A percentile compares a stretch with the other conserved stretches of the same genome.
These are phyloP conservation scores for Geotrichum aggregatum DNA, from an alignment of 1,139 yeast genomes.

Conservation along the genomic window DNA sequence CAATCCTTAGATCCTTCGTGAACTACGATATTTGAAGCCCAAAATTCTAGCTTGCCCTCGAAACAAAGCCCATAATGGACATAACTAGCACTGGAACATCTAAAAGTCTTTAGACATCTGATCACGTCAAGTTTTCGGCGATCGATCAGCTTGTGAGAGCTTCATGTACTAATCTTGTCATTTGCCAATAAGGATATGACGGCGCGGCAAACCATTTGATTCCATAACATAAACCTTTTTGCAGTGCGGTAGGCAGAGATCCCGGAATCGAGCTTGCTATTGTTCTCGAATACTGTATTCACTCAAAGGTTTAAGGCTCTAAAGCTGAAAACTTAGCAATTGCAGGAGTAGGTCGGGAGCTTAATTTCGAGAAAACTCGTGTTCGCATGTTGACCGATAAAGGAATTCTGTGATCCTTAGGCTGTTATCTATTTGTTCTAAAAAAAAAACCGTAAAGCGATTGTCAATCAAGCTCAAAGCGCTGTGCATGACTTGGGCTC, in stretches of 20 bases:
- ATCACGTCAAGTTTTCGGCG: conserved; percentile 81
- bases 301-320: conserved; percentile 93
- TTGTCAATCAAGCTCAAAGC: conserved; percentile 92
- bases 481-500: conserved; percentile 98
- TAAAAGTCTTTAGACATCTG: conserved; percentile 82
- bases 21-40: conserved; percentile 72
- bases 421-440: conserved; percentile 90
- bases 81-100: conserved; percentile 91
- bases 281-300: conserved; percentile 95
- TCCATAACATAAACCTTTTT: conserved; percentile 78
- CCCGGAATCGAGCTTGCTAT: conserved; percentile 96
- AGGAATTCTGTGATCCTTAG: conserved; percentile 76
- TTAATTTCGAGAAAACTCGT: conserved; percentile 93
- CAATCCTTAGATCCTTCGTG: conserved; percentile 96
- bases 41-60: conserved; percentile 98
- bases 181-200: conserved; percentile 99
- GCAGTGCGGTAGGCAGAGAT: conserved; percentile 99
- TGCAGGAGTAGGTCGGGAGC: conserved; percentile 80
- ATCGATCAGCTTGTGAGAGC: conserved; percentile 85
- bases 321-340: conserved; percentile 75
- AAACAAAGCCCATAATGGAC: conserved; percentile 95
- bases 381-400: conserved; percentile 95
- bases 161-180: conserved; percentile 92
- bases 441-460: conserved; percentile 98
- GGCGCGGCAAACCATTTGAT: conserved; percentile 96